Base-by-base conservation (phyloP, 176 grass and related monocot genomes). In the Lolium perenne region DNA sequence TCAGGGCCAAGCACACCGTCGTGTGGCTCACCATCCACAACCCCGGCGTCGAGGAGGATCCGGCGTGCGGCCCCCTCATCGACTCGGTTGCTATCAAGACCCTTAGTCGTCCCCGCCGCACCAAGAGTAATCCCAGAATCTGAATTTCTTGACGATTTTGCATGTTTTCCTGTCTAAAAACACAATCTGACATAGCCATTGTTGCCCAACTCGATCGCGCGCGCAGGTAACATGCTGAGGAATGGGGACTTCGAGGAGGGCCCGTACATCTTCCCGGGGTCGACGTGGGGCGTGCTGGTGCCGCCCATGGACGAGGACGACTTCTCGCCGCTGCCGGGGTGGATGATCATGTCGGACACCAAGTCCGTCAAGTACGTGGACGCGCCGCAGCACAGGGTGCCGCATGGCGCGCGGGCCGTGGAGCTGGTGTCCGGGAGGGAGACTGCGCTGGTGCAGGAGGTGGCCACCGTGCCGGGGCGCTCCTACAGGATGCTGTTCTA, bases 231-330 rank as follows among this genome's bases (percentile, higher is more conserved):
- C n/a, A 46, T 94, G 51, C 8, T 94, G 54, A 86, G 38, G 84
- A 94, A 94, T 16, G 86, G 86, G 0, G 92, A 91, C 80, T 86
- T 94, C 15, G 92, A 94, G 83, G 89, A 91, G 18, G 92, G 92
- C 0, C 89, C 89, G 69, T 74, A 54, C 86, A 50, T 94, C 59
- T 59, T 81, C 43, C 83, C 86, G 20, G 85, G 47, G 22, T 38
- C 70, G 6, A 17, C 86, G 49, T 91, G 89, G 83, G 92, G 92
- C 4, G 92, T 81, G 54, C 71, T 91, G 74, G 78, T 91, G 74
- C 92, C 92, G 15, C 92, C 89, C 35, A 78, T 86, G 70, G 38
- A 46, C 67, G 82, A 92, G 68, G 85, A 94, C 82, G 83, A 51
- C 70, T 56, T 73, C 70, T 92, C 90, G 6, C 93, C 93, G 79